A percentile compares a stretch with the other conserved stretches of the same genome.
Evolutionary conservation across 129 eudicot genomes (phyloP).

Genomic region (Flaveria linearis): DNA sequence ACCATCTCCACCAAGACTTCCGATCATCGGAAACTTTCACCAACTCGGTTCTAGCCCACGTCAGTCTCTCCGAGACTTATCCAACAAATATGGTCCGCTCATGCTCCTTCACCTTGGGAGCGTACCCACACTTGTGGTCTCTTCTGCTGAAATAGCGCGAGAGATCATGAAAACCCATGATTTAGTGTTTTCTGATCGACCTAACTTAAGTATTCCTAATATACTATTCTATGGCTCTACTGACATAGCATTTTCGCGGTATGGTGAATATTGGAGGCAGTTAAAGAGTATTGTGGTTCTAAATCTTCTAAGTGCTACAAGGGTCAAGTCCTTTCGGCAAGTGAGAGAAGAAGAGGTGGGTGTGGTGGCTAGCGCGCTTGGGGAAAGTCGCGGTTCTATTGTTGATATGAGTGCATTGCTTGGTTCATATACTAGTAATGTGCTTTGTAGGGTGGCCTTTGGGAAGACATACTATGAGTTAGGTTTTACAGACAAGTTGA

Average conservation of each 20-base stretch:
- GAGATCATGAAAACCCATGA: conserved; percentile 1
- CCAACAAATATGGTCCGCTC: background rate
- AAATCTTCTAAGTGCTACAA: background rate
- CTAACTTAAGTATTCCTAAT: background rate
- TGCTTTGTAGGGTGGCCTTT: conserved; percentile 4
- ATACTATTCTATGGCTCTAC: conserved; percentile 1
- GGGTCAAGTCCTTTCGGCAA: background rate
- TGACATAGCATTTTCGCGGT: background rate
- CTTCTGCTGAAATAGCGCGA: background rate
- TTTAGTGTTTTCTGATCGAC: background rate
- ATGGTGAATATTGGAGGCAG: conserved; percentile 5
- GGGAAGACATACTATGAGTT: conserved; percentile 11
- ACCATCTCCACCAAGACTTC: background rate
- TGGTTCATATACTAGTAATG: conserved; percentile 7
- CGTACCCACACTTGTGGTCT: background rate
- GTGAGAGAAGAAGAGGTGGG: background rate
- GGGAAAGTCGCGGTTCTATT: background rate
- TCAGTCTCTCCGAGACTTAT: background rate
- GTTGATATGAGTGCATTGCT: conserved; percentile 12
- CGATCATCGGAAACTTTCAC: background rate
- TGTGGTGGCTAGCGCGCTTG: background rate
- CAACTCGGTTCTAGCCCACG: background rate
- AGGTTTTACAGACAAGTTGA: background rate
- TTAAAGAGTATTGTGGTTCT: background rate
- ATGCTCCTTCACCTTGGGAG: conserved; percentile 10